These are phyloP conservation scores for Komagataella pseudopastoris DNA, from an alignment of 805 yeast species.

Conservation along the genomic window DNA sequence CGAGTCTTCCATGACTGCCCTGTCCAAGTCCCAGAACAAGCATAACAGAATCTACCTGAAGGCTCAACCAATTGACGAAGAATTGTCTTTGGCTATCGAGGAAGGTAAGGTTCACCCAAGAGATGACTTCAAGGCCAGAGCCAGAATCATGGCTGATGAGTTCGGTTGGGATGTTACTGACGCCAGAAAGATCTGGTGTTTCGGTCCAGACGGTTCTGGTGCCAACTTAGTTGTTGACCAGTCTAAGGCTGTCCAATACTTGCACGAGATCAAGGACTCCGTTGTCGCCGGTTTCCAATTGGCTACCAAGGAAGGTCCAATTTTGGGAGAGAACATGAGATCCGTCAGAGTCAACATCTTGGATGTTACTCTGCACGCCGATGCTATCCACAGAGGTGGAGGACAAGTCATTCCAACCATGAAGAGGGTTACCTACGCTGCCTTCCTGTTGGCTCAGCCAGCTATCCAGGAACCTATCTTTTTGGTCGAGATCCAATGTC, in stretches of 20 bases:
- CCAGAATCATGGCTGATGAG: slow-evolving; percentile 97
- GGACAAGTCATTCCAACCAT: slow-evolving; percentile 99
- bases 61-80: slow-evolving; percentile 95
- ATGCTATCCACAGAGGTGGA: slow-evolving; percentile 99
- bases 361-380: slow-evolving; percentile 99
- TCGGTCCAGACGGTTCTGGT: slow-evolving; percentile 99
- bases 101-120: slow-evolving; percentile 82
- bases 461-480: slow-evolving; percentile 98
- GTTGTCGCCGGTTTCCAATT: slow-evolving; percentile 99
- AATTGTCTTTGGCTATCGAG: slow-evolving; percentile 86
- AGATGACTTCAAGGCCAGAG: slow-evolving; percentile 98
- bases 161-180: slow-evolving; percentile 99
- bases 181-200: slow-evolving; percentile 99
- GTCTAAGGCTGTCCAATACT: slow-evolving; percentile 99
- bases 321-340: slow-evolving; percentile 93
- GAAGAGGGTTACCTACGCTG: slow-evolving; percentile 99
- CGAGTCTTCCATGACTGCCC: slow-evolving; percentile 90
- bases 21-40: slow-evolving; percentile 99
- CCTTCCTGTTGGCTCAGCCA: slow-evolving; percentile 96
- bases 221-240: slow-evolving; percentile 98
- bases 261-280: slow-evolving; percentile 97
- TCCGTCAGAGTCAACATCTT: slow-evolving; percentile 94
- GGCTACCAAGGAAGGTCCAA: slow-evolving; percentile 99
- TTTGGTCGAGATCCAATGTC: slow-evolving; percentile 99
- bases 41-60: slow-evolving; percentile 98